phyloP scores from a whole-genome alignment of 306 rosid species.

The Quercus engelmannii region DNA sequence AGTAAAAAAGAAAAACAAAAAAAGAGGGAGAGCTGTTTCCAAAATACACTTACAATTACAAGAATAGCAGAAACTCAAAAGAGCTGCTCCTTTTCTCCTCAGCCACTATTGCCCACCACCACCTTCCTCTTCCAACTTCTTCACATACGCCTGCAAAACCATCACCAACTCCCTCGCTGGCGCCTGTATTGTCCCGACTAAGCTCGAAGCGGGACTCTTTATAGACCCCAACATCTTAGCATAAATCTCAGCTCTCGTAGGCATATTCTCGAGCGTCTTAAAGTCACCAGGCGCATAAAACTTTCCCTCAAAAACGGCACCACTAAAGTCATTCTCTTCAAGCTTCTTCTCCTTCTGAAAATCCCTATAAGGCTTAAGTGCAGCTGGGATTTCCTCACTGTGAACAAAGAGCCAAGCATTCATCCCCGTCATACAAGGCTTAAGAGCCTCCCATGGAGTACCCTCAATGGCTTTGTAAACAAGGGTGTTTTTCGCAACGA shows the following conservation, averaged over 20 bases:
- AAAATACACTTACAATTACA: conserved; percentile 20
- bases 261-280: conserved; percentile 65
- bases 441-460: conserved; percentile 66
- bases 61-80: not conserved
- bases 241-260: conserved; percentile 78
- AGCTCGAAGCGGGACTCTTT: conserved; percentile 58
- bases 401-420: conserved; percentile 94
- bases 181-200: conserved; percentile 79
- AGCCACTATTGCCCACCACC: conserved; percentile 30
- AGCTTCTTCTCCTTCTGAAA: conserved; percentile 90
- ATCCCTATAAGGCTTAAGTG: conserved; percentile 76
- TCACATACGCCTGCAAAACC: conserved; percentile 72
- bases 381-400: conserved; percentile 80
- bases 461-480: conserved; percentile 86
- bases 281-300: conserved; percentile 76
- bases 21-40: not conserved
- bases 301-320: conserved; percentile 89
- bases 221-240: conserved; percentile 67
- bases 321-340: conserved; percentile 75
- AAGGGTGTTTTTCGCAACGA: conserved; percentile 92
- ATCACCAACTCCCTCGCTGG: conserved; percentile 76
- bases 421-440: conserved; percentile 97
- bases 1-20: not conserved
- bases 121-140: conserved; percentile 65
- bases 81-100: not conserved